Evolutionary conservation across 164 flowering plant genomes (phyloP).

Genomic region (Aristolochia californica): DNA sequence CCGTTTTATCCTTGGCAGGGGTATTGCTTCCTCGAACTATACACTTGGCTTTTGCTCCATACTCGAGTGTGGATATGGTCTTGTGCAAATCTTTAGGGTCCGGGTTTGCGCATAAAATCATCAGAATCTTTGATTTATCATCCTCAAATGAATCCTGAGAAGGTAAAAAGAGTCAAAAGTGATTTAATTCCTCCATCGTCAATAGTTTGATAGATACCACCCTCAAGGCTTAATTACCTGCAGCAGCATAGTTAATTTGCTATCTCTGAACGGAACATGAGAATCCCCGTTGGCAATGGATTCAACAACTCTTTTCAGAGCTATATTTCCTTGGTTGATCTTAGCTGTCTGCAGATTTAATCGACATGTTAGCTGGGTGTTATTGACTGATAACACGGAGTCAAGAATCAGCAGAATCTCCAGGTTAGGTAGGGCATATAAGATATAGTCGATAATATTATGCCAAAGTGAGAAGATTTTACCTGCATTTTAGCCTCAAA

Average conservation of each 20-base stretch:
- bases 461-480: not conserved
- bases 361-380: not conserved
- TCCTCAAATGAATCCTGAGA: slow-evolving; percentile 92
- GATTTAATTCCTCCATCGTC: too few relatives aligned
- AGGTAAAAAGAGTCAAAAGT: not conserved
- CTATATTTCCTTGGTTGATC: slow-evolving; percentile 92
- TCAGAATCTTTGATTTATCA: slow-evolving; percentile 82
- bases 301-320: slow-evolving; percentile 92
- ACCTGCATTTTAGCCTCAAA: slow-evolving; percentile 99
- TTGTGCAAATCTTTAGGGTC: slow-evolving; percentile 92
- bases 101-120: slow-evolving; percentile 93
- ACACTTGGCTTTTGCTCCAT: slow-evolving; percentile 99
- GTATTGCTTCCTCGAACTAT: slow-evolving; percentile 86
- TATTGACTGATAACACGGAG: not conserved
- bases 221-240: slow-evolving; percentile 39
- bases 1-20: slow-evolving; percentile 58
- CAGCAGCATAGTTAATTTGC: slow-evolving; percentile 93
- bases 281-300: slow-evolving; percentile 98
- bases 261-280: slow-evolving; percentile 95
- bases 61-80: slow-evolving; percentile 88
- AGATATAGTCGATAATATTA: not conserved
- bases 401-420: not conserved
- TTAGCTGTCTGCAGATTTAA: slow-evolving; percentile 65
- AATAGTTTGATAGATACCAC: slow-evolving; percentile 1
- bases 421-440: not conserved